phyloP scores from a whole-genome alignment of 2,329 filamentous ascomycete genomes.

The Fusarium veterinarium region DNA sequence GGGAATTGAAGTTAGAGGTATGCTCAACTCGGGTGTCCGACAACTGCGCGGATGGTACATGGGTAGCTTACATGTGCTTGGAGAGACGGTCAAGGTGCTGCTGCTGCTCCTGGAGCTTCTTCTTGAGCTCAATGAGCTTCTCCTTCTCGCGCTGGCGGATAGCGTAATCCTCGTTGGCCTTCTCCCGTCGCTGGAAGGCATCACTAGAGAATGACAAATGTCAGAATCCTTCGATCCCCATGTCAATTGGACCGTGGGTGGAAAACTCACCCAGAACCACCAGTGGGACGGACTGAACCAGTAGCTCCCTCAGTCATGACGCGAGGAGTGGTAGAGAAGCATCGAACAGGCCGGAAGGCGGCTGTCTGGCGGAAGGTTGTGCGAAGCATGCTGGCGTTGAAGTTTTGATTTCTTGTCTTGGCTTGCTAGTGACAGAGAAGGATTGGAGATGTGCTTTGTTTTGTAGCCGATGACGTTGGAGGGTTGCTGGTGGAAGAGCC shows the following conservation, averaged over 20 bases:
- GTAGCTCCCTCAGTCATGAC: slow-evolving; percentile 78
- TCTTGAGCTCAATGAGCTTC: slow-evolving; percentile 84
- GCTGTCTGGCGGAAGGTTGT: slow-evolving; percentile 69
- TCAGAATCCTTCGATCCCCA: slow-evolving; percentile 7
- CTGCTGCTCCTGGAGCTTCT: slow-evolving; percentile 81
- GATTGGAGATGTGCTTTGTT: slow-evolving; percentile 30
- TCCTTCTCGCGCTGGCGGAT: slow-evolving; percentile 89
- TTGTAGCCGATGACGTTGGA: slow-evolving; percentile 45
- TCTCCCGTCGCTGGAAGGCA: slow-evolving; percentile 91
- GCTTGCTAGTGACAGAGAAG: slow-evolving; percentile 18
- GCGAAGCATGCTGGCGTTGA: slow-evolving; percentile 70
- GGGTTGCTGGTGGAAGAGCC: slow-evolving; percentile 29
- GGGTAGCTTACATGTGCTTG: slow-evolving; percentile 78
- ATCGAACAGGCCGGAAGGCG: slow-evolving; percentile 64
- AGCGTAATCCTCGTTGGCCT: slow-evolving; percentile 84
- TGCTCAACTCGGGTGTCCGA: background rate
- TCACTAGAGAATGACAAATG: slow-evolving; percentile 67
- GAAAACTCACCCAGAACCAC: slow-evolving; percentile 63
- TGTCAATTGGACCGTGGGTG: slow-evolving; percentile 15
- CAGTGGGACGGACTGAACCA: slow-evolving; percentile 67
- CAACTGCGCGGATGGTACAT: slow-evolving; percentile 4
- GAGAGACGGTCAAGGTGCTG: slow-evolving; percentile 86
- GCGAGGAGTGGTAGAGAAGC: slow-evolving; percentile 72
- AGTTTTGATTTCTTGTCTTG: slow-evolving; percentile 9
- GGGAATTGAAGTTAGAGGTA: slow-evolving; percentile 19